A percentile compares a stretch with the other conserved stretches of the same genome.
Evolutionary conservation across 2,329 filamentous ascomycete species (phyloP).

Genomic region (Epichloe brachyelytri): DNA sequence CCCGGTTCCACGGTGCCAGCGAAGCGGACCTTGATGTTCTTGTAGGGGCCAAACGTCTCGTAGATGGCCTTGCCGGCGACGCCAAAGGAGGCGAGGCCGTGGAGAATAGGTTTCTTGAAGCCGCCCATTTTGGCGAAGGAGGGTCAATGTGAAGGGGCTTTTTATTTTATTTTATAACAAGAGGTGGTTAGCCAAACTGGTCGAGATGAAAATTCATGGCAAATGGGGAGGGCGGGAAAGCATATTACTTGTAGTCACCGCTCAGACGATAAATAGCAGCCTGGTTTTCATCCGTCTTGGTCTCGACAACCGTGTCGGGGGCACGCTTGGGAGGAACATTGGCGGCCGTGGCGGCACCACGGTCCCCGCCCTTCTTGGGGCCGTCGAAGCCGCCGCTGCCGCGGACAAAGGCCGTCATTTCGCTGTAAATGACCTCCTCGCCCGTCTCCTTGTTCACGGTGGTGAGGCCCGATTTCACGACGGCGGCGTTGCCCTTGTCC

Average conservation of each 20-base stretch:
- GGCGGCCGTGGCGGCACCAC: conserved; percentile 66
- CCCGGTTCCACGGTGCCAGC: conserved; percentile 75
- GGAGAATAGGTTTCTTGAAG: conserved; percentile 87
- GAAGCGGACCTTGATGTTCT: conserved; percentile 88
- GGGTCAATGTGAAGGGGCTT: conserved; percentile 79
- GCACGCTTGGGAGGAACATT: conserved; percentile 66
- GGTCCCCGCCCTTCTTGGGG: conserved; percentile 59
- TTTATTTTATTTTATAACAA: background rate
- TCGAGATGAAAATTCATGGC: background rate
- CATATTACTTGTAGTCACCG: conserved; percentile 79
- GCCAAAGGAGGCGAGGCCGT: conserved; percentile 94
- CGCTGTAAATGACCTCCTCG: conserved; percentile 94
- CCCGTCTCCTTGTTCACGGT: conserved; percentile 77
- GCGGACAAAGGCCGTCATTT: conserved; percentile 82
- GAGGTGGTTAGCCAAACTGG: background rate
- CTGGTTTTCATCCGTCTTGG: conserved; percentile 79
- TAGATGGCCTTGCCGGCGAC: conserved; percentile 84
- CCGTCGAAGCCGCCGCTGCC: conserved; percentile 87
- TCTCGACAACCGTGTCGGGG: conserved; percentile 74
- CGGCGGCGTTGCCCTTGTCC: conserved; percentile 84
- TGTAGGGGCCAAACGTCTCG: conserved; percentile 67
- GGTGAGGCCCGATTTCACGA: conserved; percentile 67
- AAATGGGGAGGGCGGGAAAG: conserved; percentile 1
- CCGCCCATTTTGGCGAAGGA: conserved; percentile 89
- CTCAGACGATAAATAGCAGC: conserved; percentile 86